Conservation (phyloP, 441 rosid species). For the Dalechampia spathulata region DNA sequence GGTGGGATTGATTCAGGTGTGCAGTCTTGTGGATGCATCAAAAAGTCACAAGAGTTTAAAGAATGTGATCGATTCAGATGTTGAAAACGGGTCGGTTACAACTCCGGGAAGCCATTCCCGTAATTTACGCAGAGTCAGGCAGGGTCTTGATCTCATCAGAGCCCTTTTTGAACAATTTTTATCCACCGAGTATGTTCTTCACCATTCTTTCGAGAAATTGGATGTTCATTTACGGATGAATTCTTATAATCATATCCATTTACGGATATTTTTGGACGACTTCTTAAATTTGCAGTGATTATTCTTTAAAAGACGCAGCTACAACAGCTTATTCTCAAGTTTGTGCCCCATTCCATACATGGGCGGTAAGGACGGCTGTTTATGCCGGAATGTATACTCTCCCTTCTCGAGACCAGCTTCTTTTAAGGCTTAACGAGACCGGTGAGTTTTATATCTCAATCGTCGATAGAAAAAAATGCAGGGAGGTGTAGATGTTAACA, state of each 20-base stretch:
- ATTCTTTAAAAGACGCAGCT: slow-evolving; percentile 76
- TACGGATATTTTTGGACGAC: too few species aligned
- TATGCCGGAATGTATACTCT: slow-evolving; percentile 93
- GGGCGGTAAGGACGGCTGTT: slow-evolving; percentile 87
- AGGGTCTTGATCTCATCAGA: slow-evolving; percentile 87
- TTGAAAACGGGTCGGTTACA: slow-evolving; percentile 54
- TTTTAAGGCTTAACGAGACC: slow-evolving; percentile 69
- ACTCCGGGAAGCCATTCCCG: slow-evolving; percentile 74
- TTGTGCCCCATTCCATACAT: slow-evolving; percentile 81
- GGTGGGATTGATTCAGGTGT: too few species aligned
- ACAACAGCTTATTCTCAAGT: slow-evolving; percentile 79
- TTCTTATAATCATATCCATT: too few species aligned
- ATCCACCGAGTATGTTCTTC: slow-evolving; percentile 37
- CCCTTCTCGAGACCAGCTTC: slow-evolving; percentile 72
- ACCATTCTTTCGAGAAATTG: too few species aligned
- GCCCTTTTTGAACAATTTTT: slow-evolving; percentile 75
- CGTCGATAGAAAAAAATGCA: too few species aligned
- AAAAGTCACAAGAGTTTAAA: slow-evolving; percentile 40
- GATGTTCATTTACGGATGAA: too few species aligned
- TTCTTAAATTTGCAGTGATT: slow-evolving; percentile 26
- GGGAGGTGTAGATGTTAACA: too few species aligned
- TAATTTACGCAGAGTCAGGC: slow-evolving; percentile 78
- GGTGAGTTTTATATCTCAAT: too few species aligned
- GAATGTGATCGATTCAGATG: slow-evolving; percentile 52
- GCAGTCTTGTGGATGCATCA: slow-evolving; percentile 64